phyloP scores from a whole-genome alignment of 129 eudicot genomes.

The Rutidosis leptorrhynchoides region DNA sequence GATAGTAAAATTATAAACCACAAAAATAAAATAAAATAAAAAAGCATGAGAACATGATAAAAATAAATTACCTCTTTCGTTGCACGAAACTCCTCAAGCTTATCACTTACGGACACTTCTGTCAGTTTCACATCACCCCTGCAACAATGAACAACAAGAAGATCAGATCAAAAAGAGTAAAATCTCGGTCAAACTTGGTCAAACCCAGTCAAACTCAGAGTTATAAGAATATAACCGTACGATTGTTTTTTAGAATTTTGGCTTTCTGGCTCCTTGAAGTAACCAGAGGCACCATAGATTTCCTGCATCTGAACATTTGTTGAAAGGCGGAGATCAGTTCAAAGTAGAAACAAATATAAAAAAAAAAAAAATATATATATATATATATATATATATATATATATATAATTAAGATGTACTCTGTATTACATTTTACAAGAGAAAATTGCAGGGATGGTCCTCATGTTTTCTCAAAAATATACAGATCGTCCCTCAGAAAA shows the following conservation, averaged over 20 bases:
- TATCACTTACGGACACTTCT: slow-evolving; percentile 86
- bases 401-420: not conserved
- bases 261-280: slow-evolving; percentile 64
- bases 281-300: slow-evolving; percentile 92
- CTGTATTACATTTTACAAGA: too few species aligned
- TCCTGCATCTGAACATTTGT: slow-evolving; percentile 74
- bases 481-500: too few species aligned
- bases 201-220: too few species aligned
- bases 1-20: not conserved
- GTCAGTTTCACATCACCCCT: slow-evolving; percentile 72
- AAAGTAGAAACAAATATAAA: not conserved
- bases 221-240: too few species aligned
- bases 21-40: too few species aligned
- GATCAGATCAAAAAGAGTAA: not conserved
- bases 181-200: too few species aligned
- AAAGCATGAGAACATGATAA: not conserved
- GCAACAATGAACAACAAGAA: slow-evolving; percentile 21
- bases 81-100: slow-evolving; percentile 89
- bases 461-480: too few species aligned
- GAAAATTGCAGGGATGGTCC: too few species aligned
- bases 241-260: slow-evolving; percentile 29
- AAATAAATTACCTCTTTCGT: slow-evolving; percentile 69
- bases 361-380: too few species aligned
- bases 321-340: slow-evolving; percentile 12
- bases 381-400: too few species aligned